Base-by-base conservation (phyloP, 2,329 filamentous ascomycete genomes). In the Seiridium unicorne region DNA sequence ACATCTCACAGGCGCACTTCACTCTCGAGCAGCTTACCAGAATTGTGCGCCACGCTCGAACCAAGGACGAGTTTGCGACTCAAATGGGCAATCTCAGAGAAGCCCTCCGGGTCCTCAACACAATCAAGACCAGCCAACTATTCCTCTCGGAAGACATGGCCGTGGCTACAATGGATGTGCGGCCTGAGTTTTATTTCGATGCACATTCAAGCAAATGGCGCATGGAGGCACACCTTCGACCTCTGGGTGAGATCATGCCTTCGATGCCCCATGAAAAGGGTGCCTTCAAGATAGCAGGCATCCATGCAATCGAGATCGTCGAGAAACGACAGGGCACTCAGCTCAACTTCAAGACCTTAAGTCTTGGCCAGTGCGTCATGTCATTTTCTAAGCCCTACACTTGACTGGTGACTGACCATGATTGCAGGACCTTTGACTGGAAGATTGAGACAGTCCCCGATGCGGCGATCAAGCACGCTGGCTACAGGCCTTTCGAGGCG, bases 391-490 rank as follows among this genome's bases (percentile, higher is more conserved):
- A 5, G 10, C 26, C 9, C 46, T 3, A 18, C 26, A 31, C 9
- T 48, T 40, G 34, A 42, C 31, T n/a, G 51, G 34, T 54, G 3
- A 36, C 51, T 36, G 26, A 35, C n/a, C n/a, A 3, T 36, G n/a
- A 40, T 44, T n/a, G n/a, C 36, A 77, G 76, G 46, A 59, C 59
- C 3, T 62, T 74, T 7, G 76, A 79, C 61, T 80, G 77, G 77
- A 69, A 69, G 3, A 51, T 79, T 2, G 68, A 70, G 34, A 69
- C 73, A 0, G 57, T 69, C 10, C 65, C 70, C 4, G 67, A 70
- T 36, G 11, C 32, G 5, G 61, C 70, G 6, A 61, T 65, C 5
- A 61, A 64, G 26, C 57, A 60, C 32, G 63, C 61, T 26, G 46
- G 69, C 4, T 69, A 71, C 1, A 60, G 63, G 4, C 57, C 54